Conservation (phyloP, 164 flowering plant genomes). For the Vitis amurensis region DNA sequence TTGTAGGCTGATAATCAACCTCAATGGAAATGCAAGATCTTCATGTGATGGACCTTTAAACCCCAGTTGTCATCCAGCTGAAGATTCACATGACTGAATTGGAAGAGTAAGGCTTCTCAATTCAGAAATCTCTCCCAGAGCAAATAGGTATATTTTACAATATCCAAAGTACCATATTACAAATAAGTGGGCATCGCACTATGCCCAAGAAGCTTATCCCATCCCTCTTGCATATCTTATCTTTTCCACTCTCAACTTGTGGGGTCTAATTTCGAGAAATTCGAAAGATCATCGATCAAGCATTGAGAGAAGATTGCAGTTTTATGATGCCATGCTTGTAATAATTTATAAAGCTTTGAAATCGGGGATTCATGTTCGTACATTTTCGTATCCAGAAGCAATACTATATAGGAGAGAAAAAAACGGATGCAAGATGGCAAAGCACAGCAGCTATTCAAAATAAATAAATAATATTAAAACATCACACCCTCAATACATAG, state of each 20-base stretch:
- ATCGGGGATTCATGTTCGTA: slow-evolving; percentile 49
- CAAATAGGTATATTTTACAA: slow-evolving; percentile 17
- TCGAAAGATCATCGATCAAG: slow-evolving; percentile 24
- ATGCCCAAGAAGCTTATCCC: slow-evolving; percentile 60
- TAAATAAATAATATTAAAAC: slow-evolving; percentile 1
- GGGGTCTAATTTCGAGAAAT: slow-evolving; percentile 44
- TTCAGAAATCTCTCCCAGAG: background rate
- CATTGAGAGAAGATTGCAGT: slow-evolving; percentile 7
- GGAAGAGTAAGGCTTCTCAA: no score
- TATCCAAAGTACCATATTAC: slow-evolving; percentile 12
- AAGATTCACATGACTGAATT: no score
- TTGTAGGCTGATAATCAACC: no score
- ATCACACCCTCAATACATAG: slow-evolving; percentile 13
- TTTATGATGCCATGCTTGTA: background rate
- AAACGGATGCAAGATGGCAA: slow-evolving; percentile 14
- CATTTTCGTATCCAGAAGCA: slow-evolving; percentile 43
- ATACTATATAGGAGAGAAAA: slow-evolving; percentile 4
- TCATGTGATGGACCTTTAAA: no score
- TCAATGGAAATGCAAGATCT: no score
- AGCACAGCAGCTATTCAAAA: slow-evolving; percentile 13
- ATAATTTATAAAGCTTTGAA: background rate
- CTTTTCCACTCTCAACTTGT: slow-evolving; percentile 40
- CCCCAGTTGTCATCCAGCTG: no score
- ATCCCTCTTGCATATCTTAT: slow-evolving; percentile 55
- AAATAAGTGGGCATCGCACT: slow-evolving; percentile 44